Evolutionary conservation across 73 alveolate genomes (phyloP), one percentile per base, ranked within the genome.

Genomic region (Paramecium octaurelia): DNA sequence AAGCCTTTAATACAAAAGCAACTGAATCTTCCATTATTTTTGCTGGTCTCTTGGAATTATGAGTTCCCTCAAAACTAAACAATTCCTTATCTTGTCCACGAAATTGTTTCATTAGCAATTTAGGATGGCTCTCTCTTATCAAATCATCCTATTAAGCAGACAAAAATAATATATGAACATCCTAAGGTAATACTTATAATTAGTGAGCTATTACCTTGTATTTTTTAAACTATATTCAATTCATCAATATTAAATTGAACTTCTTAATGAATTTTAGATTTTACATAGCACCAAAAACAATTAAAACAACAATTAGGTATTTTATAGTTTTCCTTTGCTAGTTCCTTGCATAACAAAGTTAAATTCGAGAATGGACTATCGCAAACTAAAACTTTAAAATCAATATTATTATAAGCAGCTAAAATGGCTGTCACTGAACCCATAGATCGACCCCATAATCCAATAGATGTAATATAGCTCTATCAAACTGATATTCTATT

Each of bases 391-490:
- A 80, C 48, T 24, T 43, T 43, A 20, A 80, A 4, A n/a, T 44
- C 27, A 12, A n/a, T 23, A 7, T 80, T 80, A 44, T 21, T 7
- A 24, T 43, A 2, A 1, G 91, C 98, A 91, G 92, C 95, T 96
- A 95, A 86, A 11, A 96, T 89, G 10, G 98, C 98, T 1, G 99
- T 96, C 6, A 96, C 99, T 6, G 99, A 98, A 44, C 99, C 99
- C 98, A 96, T 96, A 23, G 97, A 92, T 86, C 98, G 68, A 42
- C 99, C 99, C 98, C 98, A 96, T 68, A 96, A 58, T 20, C 98
- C 99, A 23, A 96, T 96, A 18, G 94, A 91, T 43, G 97, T 92
- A 10, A 95, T 97, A 54, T 21, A 24, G 3, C 42, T 40, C 88
- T 89, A 64, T 64, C 8, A 14, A 31, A 44, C 23, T 43, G 1